Evolutionary conservation across 2,329 filamentous ascomycete species (phyloP).

Genomic region (Paecilomyces sp.): DNA sequence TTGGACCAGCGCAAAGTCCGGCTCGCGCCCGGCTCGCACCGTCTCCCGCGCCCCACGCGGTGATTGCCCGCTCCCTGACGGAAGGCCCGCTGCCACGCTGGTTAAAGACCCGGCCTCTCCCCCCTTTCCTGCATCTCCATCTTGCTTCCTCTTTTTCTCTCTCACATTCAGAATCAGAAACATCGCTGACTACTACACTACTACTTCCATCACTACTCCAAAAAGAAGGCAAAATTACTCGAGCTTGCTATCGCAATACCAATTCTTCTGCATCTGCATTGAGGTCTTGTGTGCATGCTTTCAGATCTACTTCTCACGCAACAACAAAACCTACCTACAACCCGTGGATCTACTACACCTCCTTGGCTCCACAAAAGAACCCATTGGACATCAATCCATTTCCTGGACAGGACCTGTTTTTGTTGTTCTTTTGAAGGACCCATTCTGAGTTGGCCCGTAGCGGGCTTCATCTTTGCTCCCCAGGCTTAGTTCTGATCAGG

Average conservation of each 20-base stretch:
- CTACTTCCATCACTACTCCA: not conserved
- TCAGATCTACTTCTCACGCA: not conserved
- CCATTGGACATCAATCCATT: conserved; percentile 6
- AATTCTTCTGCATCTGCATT: not conserved
- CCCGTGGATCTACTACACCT: conserved; percentile 6
- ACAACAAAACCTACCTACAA: not conserved
- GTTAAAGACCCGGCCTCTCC: conserved; percentile 8
- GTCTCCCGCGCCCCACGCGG: not conserved
- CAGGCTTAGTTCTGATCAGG: conserved; percentile 18
- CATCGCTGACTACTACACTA: not conserved
- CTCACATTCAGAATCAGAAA: conserved; percentile 1
- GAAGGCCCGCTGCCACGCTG: not conserved
- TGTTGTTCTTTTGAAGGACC: conserved; percentile 13
- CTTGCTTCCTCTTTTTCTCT: conserved; percentile 2
- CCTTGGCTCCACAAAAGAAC: not conserved
- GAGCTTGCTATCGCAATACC: not conserved
- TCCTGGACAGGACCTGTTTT: conserved; percentile 14
- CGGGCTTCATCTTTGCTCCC: conserved; percentile 7
- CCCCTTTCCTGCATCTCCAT: conserved; percentile 1
- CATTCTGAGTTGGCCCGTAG: conserved; percentile 3
- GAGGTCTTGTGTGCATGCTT: not conserved
- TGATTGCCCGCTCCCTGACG: not conserved
- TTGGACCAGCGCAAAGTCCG: not conserved
- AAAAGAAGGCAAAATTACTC: not conserved
- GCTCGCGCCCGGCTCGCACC: not conserved